These are phyloP conservation scores for Corymbia calophylla DNA, from an alignment of 441 rosid genomes.

Conservation along the genomic window DNA sequence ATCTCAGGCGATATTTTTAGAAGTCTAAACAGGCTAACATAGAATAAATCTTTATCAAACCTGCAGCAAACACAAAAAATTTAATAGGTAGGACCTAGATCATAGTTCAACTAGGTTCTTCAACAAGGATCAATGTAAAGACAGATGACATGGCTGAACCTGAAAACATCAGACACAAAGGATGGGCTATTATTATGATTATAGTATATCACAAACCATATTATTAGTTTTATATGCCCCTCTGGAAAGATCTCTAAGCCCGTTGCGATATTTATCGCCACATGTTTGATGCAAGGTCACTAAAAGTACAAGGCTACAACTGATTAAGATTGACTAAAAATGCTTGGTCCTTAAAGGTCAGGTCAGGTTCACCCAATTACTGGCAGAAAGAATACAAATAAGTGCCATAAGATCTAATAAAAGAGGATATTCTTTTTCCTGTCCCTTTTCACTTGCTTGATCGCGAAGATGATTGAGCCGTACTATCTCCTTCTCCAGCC, in stretches of 20 bases:
- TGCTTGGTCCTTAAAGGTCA: neutral
- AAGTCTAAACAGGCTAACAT: neutral
- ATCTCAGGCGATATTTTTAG: neutral
- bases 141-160: neutral
- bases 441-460: conserved; percentile 91
- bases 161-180: neutral
- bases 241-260: neutral
- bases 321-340: neutral
- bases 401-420: conserved; percentile 1
- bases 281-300: neutral
- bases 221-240: neutral
- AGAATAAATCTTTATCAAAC: neutral
- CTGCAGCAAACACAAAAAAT: neutral
- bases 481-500: conserved; percentile 66
- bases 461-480: conserved; percentile 74
- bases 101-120: neutral
- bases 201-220: neutral
- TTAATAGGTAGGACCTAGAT: neutral
- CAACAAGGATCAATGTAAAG: neutral
- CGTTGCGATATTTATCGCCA: neutral
- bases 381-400: neutral
- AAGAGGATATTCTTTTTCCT: conserved; percentile 85
- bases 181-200: neutral
- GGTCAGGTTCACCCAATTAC: neutral
- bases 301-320: neutral